Evolutionary conservation across 2,329 filamentous ascomycete genomes (phyloP), one percentile per base, ranked within the genome.

Genomic region (Penicillium psychrosexuale): DNA sequence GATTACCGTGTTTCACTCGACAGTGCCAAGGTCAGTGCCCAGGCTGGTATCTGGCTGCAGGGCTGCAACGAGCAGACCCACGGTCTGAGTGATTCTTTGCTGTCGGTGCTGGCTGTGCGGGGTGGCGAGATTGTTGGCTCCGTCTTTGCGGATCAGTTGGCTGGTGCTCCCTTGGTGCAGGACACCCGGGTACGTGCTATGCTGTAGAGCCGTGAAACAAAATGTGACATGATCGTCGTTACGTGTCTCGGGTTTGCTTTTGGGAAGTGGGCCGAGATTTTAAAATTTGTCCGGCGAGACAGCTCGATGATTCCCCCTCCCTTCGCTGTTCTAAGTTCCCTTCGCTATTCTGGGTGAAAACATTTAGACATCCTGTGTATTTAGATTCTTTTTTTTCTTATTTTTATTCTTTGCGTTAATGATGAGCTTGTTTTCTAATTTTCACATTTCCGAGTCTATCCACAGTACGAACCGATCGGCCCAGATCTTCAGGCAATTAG

Each of bases 41-140:
- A 86, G 42, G 88, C 90, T 13, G 92, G 92, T 3, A 80, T 97
- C 55, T 97, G 90, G 88, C 79, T 97, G 65, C 94, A 97, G 72
- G 93, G 93, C 31, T 97, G 92, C 77, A 95, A 91, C 71, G 92
- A 97, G 78, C 85, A 82, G 58, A 96, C 91, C 33, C 93, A 97
- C 73, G 93, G 93, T 56, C 75, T 95, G 74, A 91, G 89, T 70
- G 89, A 95, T 72, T 90, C 87, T 44, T 81, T 95, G 49, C 80
- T 95, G 49, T 93, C 89, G 2, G 88, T 94, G 58, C 78, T 94
- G 59, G 84, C 89, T 7, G 84, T 86, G 27, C 79, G 90, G 51
- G 88, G 88, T 33, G 89, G 88, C 27, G 89, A 94, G 75, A 85
- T 94, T 69, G 87, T 93, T 17, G 74, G 86, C 57, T 87, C 85